Base-by-base conservation (phyloP, 768 basidiomycete genomes). In the Termitomyces sp. region DNA sequence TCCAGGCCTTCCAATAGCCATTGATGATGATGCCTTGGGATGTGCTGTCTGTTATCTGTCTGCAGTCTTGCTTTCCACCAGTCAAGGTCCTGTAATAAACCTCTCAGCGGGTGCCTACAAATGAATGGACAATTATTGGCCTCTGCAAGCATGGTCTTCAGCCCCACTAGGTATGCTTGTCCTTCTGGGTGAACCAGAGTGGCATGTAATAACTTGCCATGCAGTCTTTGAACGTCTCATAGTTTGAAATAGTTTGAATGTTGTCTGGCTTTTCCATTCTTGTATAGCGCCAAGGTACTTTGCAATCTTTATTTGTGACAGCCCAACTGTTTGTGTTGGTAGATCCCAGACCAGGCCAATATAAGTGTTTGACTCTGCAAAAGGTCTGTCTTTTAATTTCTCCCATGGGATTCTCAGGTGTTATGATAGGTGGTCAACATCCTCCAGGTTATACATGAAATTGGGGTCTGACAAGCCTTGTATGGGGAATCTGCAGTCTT, bases 91-190 rank as follows among this genome's bases (percentile, higher is more conserved):
- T 11, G 22, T 5, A 15, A 15, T 22, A 53, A 45, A 1, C 7
- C 18, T 38, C 41, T 36, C 16, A 50, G 56, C 2, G 50, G 31
- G 22, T n/a, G 54, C 31, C 57, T 64, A 7, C 63, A 69, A 29
- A 61, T 25, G 64, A 69, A 68, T 20, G 71, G 71, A 50, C 65
- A 41, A 5, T 64, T 22, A 33, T 50, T 3, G 27, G 56, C 66
- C 0, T 53, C 25, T 0, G 41, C 16, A 0, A 74, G n/a, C 64
- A 73, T 71, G 58, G 58, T 7, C 35, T 72, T 66, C 15, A 72
- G 44, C 7, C 44, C 43, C n/a, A 68, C 71, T 36, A 76, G 66
- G 58, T 71, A 73, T 0, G 74, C 67, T 0, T 61, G 46, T n/a
- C n/a, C n/a, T n/a, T n/a, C n/a, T n/a, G n/a, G n/a, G n/a, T n/a